Conservation (phyloP, 2,329 filamentous ascomycete genomes). For the Diaporthe nobilis region DNA sequence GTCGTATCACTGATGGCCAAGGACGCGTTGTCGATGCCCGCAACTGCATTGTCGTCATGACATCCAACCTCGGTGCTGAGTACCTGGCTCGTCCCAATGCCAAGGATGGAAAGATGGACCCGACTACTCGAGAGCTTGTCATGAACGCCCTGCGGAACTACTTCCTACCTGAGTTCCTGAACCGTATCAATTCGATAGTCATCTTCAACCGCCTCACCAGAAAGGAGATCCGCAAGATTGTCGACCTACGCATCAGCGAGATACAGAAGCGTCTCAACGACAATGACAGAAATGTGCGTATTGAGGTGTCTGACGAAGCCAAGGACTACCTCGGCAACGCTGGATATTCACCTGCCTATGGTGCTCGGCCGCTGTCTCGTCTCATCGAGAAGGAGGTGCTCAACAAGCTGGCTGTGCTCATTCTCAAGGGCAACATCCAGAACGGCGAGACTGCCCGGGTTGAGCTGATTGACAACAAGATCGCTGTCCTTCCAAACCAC, state of each 20-base stretch:
- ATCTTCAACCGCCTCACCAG: constrained; percentile 98
- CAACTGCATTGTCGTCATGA: constrained; percentile 99
- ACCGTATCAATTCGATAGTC: constrained; percentile 95
- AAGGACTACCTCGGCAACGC: constrained; percentile 93
- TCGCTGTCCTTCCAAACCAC: constrained; percentile 89
- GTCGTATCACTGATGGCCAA: constrained; percentile 98
- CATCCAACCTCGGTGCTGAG: constrained; percentile 95
- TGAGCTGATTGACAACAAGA: constrained; percentile 82
- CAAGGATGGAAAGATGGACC: constrained; percentile 87
- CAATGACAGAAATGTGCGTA: constrained; percentile 88
- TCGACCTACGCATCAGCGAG: constrained; percentile 88
- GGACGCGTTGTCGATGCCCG: constrained; percentile 93
- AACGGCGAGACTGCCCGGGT: constrained; percentile 90
- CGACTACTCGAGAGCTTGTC: constrained; percentile 87
- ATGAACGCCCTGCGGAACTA: constrained; percentile 93
- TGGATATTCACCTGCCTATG: constrained; percentile 96
- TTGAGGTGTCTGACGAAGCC: constrained; percentile 86
- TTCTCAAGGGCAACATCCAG: constrained; percentile 85
- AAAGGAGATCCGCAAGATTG: constrained; percentile 92
- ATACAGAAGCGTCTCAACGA: constrained; percentile 91
- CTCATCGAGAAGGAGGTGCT: constrained; percentile 98
- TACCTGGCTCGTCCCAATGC: constrained; percentile 85
- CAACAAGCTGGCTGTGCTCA: constrained; percentile 91
- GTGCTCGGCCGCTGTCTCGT: constrained; percentile 87
- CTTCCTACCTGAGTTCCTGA: constrained; percentile 98